Evolutionary conservation across 169 alveolate species (phyloP).

Genomic region (Plasmodium malariae): DNA sequence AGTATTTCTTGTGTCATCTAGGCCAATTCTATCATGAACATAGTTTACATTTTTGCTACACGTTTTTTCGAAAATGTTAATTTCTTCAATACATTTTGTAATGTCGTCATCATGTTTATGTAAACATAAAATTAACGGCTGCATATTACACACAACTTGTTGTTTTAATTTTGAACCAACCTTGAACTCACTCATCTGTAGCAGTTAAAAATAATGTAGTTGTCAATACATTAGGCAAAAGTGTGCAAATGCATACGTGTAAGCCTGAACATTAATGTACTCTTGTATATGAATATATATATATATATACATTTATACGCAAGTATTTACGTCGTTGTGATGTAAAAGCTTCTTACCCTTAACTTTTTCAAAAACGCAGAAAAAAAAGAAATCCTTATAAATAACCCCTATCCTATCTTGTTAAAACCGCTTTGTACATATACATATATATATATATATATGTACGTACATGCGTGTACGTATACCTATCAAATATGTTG

Average conservation of each 20-base stretch:
- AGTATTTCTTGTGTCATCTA: slow-evolving; percentile 90
- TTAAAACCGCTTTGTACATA: background rate
- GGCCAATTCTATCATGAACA: slow-evolving; percentile 90
- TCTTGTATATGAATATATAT: background rate
- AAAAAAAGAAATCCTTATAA: too few species aligned
- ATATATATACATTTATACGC: slow-evolving; percentile 1
- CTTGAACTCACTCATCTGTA: slow-evolving; percentile 73
- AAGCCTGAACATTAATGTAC: too few species aligned
- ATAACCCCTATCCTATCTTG: too few species aligned
- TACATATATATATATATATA: background rate
- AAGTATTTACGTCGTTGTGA: background rate
- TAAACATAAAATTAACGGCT: slow-evolving; percentile 88
- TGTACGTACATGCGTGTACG: background rate
- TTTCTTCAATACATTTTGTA: slow-evolving; percentile 84
- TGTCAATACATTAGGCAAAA: too few species aligned
- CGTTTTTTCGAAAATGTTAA: slow-evolving; percentile 87
- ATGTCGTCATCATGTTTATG: slow-evolving; percentile 84
- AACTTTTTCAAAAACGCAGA: too few species aligned
- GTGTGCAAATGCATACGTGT: too few species aligned
- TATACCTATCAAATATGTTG: too few species aligned
- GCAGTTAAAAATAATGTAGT: background rate
- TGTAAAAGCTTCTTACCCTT: too few species aligned
- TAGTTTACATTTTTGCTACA: slow-evolving; percentile 87
- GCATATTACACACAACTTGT: slow-evolving; percentile 86
- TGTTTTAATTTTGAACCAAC: slow-evolving; percentile 76